phyloP scores from a whole-genome alignment of 2,329 filamentous ascomycete genomes.

The Talaromyces sp. region DNA sequence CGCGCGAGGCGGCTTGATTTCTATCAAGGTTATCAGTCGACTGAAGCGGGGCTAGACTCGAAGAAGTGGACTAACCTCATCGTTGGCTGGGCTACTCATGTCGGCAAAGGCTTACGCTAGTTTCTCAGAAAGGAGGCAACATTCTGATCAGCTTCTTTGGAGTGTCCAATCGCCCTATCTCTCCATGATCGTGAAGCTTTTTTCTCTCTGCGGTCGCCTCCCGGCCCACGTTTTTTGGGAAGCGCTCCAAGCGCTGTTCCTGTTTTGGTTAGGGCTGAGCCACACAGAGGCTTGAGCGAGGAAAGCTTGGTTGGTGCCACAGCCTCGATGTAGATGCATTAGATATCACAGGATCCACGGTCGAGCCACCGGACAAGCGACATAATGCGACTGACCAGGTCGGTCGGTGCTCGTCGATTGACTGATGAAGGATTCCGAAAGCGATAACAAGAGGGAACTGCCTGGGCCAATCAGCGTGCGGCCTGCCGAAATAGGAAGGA shows the following conservation, averaged over 20 bases:
- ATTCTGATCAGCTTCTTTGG: neutral
- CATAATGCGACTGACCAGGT: no score
- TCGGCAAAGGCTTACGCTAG: neutral
- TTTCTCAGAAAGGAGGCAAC: neutral
- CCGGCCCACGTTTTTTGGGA: neutral
- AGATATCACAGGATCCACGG: neutral
- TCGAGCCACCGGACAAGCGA: neutral
- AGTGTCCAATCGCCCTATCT: neutral
- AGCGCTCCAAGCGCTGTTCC: neutral
- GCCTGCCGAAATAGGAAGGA: neutral
- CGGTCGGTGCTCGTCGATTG: neutral
- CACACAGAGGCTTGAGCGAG: neutral
- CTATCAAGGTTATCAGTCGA: constrained; percentile 15
- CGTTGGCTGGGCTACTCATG: neutral
- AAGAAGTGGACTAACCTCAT: neutral
- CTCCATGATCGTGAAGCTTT: neutral
- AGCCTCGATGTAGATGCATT: neutral
- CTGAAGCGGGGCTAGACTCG: neutral
- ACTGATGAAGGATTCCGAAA: neutral
- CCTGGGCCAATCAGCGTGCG: neutral
- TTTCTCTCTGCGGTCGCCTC: neutral
- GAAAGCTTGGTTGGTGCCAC: neutral
- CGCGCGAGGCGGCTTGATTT: constrained; percentile 33
- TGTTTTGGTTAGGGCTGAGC: neutral
- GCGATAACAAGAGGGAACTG: neutral